phyloP scores from a whole-genome alignment of 305 asterid species.

The Fraxinus baroniana region DNA sequence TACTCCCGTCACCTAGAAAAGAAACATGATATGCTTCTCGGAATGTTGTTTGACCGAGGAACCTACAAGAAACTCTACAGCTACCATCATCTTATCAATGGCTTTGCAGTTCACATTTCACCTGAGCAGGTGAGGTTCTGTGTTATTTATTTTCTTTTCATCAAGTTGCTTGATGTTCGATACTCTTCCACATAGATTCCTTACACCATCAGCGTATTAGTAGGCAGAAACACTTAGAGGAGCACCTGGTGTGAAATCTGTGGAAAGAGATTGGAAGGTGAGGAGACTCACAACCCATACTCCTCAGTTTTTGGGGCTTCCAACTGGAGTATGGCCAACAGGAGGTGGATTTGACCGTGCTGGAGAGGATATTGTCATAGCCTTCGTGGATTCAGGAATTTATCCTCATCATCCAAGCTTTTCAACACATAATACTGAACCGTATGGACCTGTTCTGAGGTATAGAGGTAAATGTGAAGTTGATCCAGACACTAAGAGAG shows the following conservation, averaged over 20 bases:
- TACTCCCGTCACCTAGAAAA: slow-evolving; percentile 77
- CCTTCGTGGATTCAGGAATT: slow-evolving; percentile 93
- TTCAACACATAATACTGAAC: slow-evolving; percentile 61
- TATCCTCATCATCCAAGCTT: slow-evolving; percentile 91
- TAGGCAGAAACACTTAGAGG: slow-evolving; percentile 88
- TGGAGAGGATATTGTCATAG: slow-evolving; percentile 92
- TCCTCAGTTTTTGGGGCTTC: slow-evolving; percentile 96
- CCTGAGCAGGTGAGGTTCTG: slow-evolving; percentile 82
- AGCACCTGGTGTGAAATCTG: slow-evolving; percentile 86
- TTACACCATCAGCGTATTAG: slow-evolving; percentile 46
- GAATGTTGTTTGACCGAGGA: slow-evolving; percentile 75
- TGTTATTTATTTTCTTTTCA: slow-evolving; percentile 19
- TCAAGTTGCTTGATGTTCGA: slow-evolving; percentile 6
- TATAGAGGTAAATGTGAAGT: slow-evolving; percentile 90
- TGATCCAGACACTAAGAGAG: slow-evolving; percentile 66
- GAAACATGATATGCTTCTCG: slow-evolving; percentile 95
- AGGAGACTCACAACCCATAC: slow-evolving; percentile 94
- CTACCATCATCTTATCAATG: slow-evolving; percentile 89
- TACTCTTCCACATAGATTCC: slow-evolving; percentile 30
- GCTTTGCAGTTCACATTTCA: slow-evolving; percentile 82
- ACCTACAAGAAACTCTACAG: slow-evolving; percentile 88
- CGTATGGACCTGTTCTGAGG: slow-evolving; percentile 82
- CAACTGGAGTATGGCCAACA: slow-evolving; percentile 98
- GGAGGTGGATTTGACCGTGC: slow-evolving; percentile 97
- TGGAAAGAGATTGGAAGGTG: slow-evolving; percentile 97